Evolutionary conservation across 345 rosid species (phyloP).

Genomic region (Euclidium syriacum): DNA sequence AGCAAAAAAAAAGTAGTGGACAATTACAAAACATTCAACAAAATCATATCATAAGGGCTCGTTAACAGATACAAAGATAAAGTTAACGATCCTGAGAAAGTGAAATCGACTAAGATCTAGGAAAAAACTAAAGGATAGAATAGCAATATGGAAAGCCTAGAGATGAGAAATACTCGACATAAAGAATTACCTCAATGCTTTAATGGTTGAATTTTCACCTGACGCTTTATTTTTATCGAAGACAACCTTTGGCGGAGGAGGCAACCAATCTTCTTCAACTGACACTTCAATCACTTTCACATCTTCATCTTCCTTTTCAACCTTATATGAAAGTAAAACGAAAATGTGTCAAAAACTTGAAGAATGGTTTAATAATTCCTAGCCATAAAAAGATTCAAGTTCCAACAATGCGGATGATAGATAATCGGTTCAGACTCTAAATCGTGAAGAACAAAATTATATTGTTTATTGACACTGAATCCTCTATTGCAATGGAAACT

Average conservation of each 20-base stretch:
- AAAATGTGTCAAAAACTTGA: neutral
- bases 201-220: conserved; percentile 54
- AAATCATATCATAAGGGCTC: neutral
- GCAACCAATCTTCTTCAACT: conserved; percentile 71
- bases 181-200: conserved; percentile 53
- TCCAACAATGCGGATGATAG: neutral
- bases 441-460: neutral
- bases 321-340: neutral
- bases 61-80: neutral
- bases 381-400: neutral
- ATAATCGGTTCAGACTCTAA: neutral
- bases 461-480: neutral
- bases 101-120: neutral
- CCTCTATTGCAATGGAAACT: neutral
- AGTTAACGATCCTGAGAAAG: neutral
- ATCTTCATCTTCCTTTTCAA: conserved; percentile 30
- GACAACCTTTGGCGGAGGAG: conserved; percentile 53
- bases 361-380: neutral
- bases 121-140: neutral
- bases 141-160: neutral
- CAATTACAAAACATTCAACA: neutral
- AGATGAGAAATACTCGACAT: neutral
- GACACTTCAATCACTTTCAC: conserved; percentile 32
- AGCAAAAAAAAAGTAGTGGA: neutral
- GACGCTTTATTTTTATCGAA: conserved; percentile 19